phyloP scores from a whole-genome alignment of 2,329 filamentous ascomycete genomes.

The Mycogone perniciosa region DNA sequence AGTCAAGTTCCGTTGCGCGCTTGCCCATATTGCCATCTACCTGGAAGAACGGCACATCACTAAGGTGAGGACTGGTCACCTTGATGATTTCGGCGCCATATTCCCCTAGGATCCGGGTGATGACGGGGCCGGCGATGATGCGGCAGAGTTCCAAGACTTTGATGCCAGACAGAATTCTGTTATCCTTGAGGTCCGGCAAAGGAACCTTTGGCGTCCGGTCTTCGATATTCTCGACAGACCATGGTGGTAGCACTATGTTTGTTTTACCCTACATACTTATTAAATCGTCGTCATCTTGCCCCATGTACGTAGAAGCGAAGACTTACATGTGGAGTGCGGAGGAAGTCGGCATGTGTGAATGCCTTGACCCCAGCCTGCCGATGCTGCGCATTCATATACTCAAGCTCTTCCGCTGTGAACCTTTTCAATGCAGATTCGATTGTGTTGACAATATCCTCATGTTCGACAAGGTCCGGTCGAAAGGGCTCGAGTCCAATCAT shows the following conservation, averaged over 20 bases:
- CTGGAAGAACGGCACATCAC: conserved; percentile 66
- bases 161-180: conserved; percentile 48
- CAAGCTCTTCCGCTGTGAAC: conserved; percentile 50
- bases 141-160: conserved; percentile 70
- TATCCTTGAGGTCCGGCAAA: conserved; percentile 22
- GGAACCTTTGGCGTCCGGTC: conserved; percentile 40
- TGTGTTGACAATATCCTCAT: conserved; percentile 49
- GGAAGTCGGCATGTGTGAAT: conserved; percentile 54
- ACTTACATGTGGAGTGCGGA: conserved; percentile 41
- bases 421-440: conserved; percentile 54
- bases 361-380: conserved; percentile 56
- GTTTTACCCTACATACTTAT: conserved; percentile 36
- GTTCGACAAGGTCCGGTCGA: conserved; percentile 54
- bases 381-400: conserved; percentile 48
- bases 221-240: conserved; percentile 46
- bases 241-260: conserved; percentile 36
- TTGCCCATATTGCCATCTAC: conserved; percentile 69
- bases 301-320: not conserved
- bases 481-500: conserved; percentile 64
- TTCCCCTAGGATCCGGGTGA: conserved; percentile 65
- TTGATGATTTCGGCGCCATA: conserved; percentile 71
- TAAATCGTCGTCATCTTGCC: not conserved
- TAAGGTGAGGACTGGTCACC: conserved; percentile 60
- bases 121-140: conserved; percentile 69
- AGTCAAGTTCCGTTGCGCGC: conserved; percentile 56